phyloP scores from a whole-genome alignment of 2,329 filamentous ascomycete species.

The Ophiostoma ips region DNA sequence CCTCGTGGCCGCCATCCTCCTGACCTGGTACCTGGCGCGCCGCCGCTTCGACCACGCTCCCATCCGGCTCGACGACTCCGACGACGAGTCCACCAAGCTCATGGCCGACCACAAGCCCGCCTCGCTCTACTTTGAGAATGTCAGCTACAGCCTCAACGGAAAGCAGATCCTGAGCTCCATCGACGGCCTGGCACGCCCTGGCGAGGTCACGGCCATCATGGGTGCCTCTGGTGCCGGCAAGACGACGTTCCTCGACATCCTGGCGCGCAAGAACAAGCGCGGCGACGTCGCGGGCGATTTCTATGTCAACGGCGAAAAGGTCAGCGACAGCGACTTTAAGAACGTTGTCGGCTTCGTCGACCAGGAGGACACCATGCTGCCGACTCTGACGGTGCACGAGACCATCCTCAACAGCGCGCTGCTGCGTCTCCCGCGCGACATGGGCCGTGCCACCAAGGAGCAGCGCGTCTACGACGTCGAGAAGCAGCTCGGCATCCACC shows the following conservation, averaged over 20 bases:
- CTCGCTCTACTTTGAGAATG: slow-evolving; percentile 73
- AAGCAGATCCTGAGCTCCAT: slow-evolving; percentile 73
- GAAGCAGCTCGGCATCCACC: slow-evolving; percentile 84
- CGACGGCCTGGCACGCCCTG: slow-evolving; percentile 76
- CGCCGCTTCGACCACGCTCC: slow-evolving; percentile 56
- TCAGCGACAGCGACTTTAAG: slow-evolving; percentile 72
- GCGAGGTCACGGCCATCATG: slow-evolving; percentile 97
- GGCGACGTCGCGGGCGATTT: slow-evolving; percentile 68
- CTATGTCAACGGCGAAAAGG: slow-evolving; percentile 85
- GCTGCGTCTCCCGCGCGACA: slow-evolving; percentile 79
- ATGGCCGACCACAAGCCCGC: slow-evolving; percentile 88
- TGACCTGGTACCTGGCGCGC: slow-evolving; percentile 78
- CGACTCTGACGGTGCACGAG: slow-evolving; percentile 92
- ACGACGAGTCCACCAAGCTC: slow-evolving; percentile 73
- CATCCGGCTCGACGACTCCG: slow-evolving; percentile 76
- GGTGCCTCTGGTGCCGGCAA: slow-evolving; percentile 95
- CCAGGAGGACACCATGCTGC: slow-evolving; percentile 93
- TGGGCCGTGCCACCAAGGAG: slow-evolving; percentile 78
- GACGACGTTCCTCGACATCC: slow-evolving; percentile 90
- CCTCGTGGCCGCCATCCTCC: slow-evolving; percentile 70
- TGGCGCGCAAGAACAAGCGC: slow-evolving; percentile 93
- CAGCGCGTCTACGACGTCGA: slow-evolving; percentile 87
- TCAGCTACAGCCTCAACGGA: slow-evolving; percentile 75
- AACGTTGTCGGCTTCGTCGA: slow-evolving; percentile 94
- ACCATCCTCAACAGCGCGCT: slow-evolving; percentile 92